Base-by-base conservation (phyloP, 2,329 filamentous ascomycete genomes). In the Stemphylium lycopersici region DNA sequence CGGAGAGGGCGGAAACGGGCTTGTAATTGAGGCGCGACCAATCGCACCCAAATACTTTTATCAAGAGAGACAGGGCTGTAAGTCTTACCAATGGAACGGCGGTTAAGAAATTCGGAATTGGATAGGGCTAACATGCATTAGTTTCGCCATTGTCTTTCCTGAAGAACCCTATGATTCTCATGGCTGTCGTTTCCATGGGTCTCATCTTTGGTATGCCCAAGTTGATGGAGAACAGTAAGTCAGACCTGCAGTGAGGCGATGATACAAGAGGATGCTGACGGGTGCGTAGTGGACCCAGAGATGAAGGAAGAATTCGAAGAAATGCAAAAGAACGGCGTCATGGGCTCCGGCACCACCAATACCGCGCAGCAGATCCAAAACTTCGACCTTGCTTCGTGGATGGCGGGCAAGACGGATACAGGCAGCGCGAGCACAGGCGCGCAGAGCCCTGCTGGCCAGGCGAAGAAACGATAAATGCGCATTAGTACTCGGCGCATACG, bases 161-260 rank as follows among this genome's bases (percentile, higher is more conserved):
- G 67, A 95, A 95, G 81, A 96, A 91, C 72, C 95, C 95, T 3
- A 98, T 98, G 92, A 97, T 98, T 61, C 83, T 99, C 56, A 89
- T 99, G 80, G 92, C 89, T 4, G 77, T 96, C 31, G 87, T 95
- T 34, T 91, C 88, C 58, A 86, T 97, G 80, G 87, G 80, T 4
- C 80, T 97, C 62, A 92, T 96, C 59, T 83, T 98, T 67, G 93
- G 93, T 63, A 91, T 98, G 90, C 95, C 95, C 12, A 95, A 97
- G 76, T 77, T 99, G 51, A 87, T 98, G 80, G 93, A 98, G 46
- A 97, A 95, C 73, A 96, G 93, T 97, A 85, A 59, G 91, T 84
- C 26, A 24, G 45, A 42, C n/a, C 39, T 20, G 29, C 34, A 40
- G 16, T 10, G 24, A 13, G 8, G 10, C 38, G 24, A n/a, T 24